Conservation (phyloP, 2,329 filamentous ascomycete species). For the Teratosphaeria pseudoeucalypti region DNA sequence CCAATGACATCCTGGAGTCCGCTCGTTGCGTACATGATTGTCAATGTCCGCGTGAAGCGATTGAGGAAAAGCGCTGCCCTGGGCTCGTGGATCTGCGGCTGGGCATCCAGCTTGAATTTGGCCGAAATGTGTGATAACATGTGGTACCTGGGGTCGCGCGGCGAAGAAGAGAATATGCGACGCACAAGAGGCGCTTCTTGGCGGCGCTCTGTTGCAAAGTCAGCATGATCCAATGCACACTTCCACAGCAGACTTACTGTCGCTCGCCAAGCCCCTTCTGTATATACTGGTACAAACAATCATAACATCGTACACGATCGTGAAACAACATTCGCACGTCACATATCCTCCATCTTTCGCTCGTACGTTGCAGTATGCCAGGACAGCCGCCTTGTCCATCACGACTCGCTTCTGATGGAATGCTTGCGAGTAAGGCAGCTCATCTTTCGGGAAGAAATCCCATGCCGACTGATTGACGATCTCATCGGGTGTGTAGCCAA, state of each 20-base stretch:
- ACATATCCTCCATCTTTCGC: constrained; percentile 62
- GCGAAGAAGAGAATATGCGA: constrained; percentile 69
- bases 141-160: constrained; percentile 74
- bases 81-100: constrained; percentile 57
- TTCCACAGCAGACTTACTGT: constrained; percentile 49
- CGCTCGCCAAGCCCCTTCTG: constrained; percentile 54
- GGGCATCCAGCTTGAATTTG: constrained; percentile 56
- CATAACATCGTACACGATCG: constrained; percentile 76
- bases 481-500: constrained; percentile 68
- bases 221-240: not conserved
- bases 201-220: constrained; percentile 52
- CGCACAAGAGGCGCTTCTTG: constrained; percentile 68
- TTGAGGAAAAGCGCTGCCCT: constrained; percentile 78
- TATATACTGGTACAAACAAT: constrained; percentile 79
- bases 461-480: constrained; percentile 68
- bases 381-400: constrained; percentile 73
- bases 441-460: constrained; percentile 76
- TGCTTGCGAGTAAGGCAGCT: constrained; percentile 62
- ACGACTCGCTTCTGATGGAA: constrained; percentile 63
- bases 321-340: constrained; percentile 81
- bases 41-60: constrained; percentile 70
- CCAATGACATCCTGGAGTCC: constrained; percentile 68
- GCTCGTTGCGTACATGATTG: constrained; percentile 77
- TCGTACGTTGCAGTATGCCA: constrained; percentile 67
- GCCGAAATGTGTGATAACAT: constrained; percentile 78